Evolutionary conservation across 176 grass and related monocot genomes (phyloP).

Genomic region (Oryza officinalis): DNA sequence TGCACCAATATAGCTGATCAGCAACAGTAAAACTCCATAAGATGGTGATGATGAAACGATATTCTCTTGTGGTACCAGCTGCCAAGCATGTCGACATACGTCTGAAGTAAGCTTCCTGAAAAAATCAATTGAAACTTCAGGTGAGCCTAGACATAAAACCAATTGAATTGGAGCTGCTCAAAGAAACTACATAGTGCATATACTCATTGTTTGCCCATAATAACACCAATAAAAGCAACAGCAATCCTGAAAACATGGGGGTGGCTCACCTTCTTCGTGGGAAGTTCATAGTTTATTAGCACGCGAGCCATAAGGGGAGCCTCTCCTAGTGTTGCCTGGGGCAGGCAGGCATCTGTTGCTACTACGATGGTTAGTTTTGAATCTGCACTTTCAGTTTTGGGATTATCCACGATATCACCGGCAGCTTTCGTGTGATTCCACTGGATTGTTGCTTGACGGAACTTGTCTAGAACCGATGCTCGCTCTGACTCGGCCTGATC

Average conservation of each 20-base stretch:
- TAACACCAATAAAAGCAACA: background rate
- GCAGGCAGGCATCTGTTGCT: slow-evolving; percentile 88
- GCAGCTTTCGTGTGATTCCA: slow-evolving; percentile 58
- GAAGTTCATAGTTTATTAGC: slow-evolving; percentile 88
- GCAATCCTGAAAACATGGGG: slow-evolving; percentile 2
- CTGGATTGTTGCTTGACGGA: slow-evolving; percentile 53
- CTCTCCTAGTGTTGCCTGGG: slow-evolving; percentile 61
- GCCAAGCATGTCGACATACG: slow-evolving; percentile 84
- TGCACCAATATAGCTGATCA: slow-evolving; percentile 43
- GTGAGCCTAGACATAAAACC: background rate
- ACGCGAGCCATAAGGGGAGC: slow-evolving; percentile 64
- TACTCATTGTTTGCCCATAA: background rate
- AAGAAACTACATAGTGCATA: background rate
- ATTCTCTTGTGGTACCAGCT: slow-evolving; percentile 49
- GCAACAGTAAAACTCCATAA: background rate
- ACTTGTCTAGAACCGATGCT: slow-evolving; percentile 73
- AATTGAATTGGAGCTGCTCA: background rate
- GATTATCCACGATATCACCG: slow-evolving; percentile 27
- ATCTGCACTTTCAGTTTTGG: slow-evolving; percentile 41
- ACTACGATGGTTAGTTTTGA: slow-evolving; percentile 69
- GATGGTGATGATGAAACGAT: background rate
- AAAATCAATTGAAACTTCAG: slow-evolving; percentile 20
- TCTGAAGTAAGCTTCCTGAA: slow-evolving; percentile 84
- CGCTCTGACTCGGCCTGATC: slow-evolving; percentile 79
- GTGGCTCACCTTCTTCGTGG: slow-evolving; percentile 70